Conservation (phyloP, 768 basidiomycete genomes). For the Suillus subalutaceus region DNA sequence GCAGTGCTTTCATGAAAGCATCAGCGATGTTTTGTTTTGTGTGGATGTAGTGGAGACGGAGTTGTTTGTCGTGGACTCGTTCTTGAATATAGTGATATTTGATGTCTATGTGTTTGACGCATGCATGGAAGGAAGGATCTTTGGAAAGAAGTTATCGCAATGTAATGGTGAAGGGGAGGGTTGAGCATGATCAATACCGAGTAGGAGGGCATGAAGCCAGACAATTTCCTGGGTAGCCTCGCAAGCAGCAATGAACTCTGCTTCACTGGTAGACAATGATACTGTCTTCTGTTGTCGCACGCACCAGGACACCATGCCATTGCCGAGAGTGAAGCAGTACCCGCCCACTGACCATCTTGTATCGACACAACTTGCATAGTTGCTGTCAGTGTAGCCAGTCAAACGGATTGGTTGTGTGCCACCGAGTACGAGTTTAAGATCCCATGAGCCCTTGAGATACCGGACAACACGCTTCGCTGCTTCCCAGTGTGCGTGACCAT, state of each 20-base stretch:
- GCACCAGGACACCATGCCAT: too few species aligned
- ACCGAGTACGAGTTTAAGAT: background rate
- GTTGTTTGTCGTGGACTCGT: slow-evolving; percentile 21
- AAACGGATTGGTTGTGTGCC: background rate
- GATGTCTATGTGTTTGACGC: slow-evolving; percentile 50
- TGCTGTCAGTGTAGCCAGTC: slow-evolving; percentile 26
- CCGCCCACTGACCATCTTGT: too few species aligned
- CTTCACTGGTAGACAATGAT: too few species aligned
- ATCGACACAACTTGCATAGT: slow-evolving; percentile 28
- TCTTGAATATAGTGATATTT: slow-evolving; percentile 42
- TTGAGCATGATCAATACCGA: slow-evolving; percentile 14
- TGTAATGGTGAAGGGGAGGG: slow-evolving; percentile 12
- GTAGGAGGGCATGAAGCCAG: slow-evolving; percentile 34
- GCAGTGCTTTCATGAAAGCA: slow-evolving; percentile 40
- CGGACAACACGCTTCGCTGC: slow-evolving; percentile 23
- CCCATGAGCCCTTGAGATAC: slow-evolving; percentile 17
- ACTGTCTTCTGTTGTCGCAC: too few species aligned
- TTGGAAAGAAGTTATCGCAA: slow-evolving; percentile 40
- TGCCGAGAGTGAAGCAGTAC: too few species aligned
- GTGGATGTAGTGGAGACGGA: slow-evolving; percentile 33
- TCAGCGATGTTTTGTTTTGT: slow-evolving; percentile 41
- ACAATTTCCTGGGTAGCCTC: slow-evolving; percentile 24
- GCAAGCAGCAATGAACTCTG: slow-evolving; percentile 20
- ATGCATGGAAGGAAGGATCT: slow-evolving; percentile 38
- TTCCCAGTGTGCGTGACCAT: slow-evolving; percentile 28